Evolutionary conservation across 192 early-diverging fungal species (phyloP).

Genomic region (Coemansia sp.): DNA sequence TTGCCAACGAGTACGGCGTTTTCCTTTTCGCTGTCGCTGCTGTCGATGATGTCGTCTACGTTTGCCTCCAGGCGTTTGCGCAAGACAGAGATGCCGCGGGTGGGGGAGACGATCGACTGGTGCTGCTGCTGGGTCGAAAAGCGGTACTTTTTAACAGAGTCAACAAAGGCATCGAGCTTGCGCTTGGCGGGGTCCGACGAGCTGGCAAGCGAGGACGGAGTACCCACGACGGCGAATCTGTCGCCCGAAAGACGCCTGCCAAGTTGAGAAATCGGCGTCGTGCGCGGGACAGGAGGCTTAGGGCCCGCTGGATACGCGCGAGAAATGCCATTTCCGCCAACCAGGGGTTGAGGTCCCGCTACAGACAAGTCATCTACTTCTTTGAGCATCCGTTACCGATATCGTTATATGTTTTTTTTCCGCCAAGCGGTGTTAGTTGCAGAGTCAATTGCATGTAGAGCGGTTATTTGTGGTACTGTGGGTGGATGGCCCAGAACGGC

Average conservation of each 20-base stretch:
- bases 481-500: background rate
- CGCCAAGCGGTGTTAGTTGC: background rate
- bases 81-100: background rate
- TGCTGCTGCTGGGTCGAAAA: background rate
- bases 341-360: background rate
- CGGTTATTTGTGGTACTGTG: background rate
- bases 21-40: conserved; percentile 41
- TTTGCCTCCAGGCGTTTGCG: background rate
- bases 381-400: no score
- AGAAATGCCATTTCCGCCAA: background rate
- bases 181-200: background rate
- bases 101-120: background rate
- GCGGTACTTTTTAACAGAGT: background rate
- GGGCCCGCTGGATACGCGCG: background rate
- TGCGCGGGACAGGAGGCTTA: background rate
- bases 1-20: conserved; percentile 6
- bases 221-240: background rate
- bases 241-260: conserved; percentile 3
- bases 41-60: conserved; percentile 44
- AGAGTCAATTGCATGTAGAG: background rate
- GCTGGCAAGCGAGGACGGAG: conserved; percentile 1
- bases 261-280: background rate
- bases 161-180: background rate
- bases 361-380: background rate
- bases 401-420: background rate